Conservation (phyloP, 139 green algal genomes). For the Micractinium sp. region DNA sequence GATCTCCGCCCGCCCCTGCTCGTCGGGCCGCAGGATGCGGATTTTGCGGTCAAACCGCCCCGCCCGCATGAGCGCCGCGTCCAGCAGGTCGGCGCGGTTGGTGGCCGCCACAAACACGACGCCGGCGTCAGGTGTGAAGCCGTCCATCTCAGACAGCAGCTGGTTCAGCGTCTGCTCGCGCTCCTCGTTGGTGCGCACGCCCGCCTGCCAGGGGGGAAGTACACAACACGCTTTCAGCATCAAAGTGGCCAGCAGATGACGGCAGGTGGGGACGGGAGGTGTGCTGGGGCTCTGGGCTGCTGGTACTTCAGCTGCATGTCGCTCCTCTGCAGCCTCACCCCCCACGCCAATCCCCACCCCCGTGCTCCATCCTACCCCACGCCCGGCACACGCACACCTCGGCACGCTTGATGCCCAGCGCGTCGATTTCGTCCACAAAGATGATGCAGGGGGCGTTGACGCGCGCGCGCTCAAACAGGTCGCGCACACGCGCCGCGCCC, state of each 20-base stretch:
- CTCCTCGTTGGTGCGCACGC: conserved; percentile 67
- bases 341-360: not conserved
- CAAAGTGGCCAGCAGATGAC: too few species aligned
- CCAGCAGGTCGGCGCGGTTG: conserved; percentile 81
- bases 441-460: conserved; percentile 92
- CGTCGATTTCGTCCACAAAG: conserved; percentile 99
- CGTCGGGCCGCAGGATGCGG: conserved; percentile 79
- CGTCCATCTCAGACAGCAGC: conserved; percentile 98
- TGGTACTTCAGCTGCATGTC: too few species aligned
- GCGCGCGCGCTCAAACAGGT: conserved; percentile 95
- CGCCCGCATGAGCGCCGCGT: conserved; percentile 83
- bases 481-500: conserved; percentile 92
- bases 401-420: conserved; percentile 87
- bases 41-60: conserved; percentile 97
- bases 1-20: conserved; percentile 76
- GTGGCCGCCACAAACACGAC: conserved; percentile 98
- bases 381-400: conserved; percentile 46
- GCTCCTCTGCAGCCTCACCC: not conserved
- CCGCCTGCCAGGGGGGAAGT: conserved; percentile 24
- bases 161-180: conserved; percentile 98
- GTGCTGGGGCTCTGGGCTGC: too few species aligned
- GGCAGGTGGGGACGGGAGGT: not conserved
- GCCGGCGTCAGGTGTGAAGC: conserved; percentile 92
- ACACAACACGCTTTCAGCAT: not conserved
- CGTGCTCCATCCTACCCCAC: not conserved